A percentile compares a stretch with the other conserved stretches of the same genome.
Evolutionary conservation across 23 red algal genomes (phyloP).

Genomic region (Agarophyton chilense): DNA sequence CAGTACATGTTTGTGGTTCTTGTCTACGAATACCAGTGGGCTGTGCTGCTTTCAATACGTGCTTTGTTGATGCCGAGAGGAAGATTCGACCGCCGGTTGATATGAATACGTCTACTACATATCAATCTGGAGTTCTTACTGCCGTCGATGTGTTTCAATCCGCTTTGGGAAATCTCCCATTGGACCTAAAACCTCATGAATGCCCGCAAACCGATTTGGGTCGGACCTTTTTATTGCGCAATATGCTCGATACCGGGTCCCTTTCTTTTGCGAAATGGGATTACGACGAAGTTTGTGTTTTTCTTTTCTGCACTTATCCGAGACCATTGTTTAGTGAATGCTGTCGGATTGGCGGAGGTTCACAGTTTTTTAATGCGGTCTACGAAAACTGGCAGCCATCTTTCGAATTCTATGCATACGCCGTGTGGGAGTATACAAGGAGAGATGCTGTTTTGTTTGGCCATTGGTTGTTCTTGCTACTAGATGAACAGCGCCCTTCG

Average conservation of each 20-base stretch:
- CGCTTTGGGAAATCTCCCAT: neutral
- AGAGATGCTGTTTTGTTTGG: constrained; percentile 27
- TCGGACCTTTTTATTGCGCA: neutral
- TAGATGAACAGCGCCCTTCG: neutral
- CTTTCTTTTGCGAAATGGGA: neutral
- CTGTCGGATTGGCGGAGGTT: neutral
- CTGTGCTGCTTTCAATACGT: too few species aligned
- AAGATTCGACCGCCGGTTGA: too few species aligned
- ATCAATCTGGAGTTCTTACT: neutral
- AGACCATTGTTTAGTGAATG: neutral
- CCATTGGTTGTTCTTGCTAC: constrained; percentile 28
- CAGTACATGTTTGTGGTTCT: too few species aligned
- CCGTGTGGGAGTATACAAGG: constrained; percentile 24
- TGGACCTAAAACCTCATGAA: neutral
- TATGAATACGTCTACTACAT: neutral
- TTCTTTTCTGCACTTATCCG: neutral
- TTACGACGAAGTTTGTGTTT: neutral
- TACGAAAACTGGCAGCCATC: constrained; percentile 34
- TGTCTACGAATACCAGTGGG: too few species aligned
- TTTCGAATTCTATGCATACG: constrained; percentile 6
- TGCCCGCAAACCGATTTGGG: neutral
- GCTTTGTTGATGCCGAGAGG: too few species aligned
- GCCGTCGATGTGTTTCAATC: neutral
- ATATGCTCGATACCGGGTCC: neutral
- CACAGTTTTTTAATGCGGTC: neutral